These are phyloP conservation scores for Brasilioporus rufonigricans DNA, from an alignment of 768 basidiomycete species.

Conservation along the genomic window DNA sequence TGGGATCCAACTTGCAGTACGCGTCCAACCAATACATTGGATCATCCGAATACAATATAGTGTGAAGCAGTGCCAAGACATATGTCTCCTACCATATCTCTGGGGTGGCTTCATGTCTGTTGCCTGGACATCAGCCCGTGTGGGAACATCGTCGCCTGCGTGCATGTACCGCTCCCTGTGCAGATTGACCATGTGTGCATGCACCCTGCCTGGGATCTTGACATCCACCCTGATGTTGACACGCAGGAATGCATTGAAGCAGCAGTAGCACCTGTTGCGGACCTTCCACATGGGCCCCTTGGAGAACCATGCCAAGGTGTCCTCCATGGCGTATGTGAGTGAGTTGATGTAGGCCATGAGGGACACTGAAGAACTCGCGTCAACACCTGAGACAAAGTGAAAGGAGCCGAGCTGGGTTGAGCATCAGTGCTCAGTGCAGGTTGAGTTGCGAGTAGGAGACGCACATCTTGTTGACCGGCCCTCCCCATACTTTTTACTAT, in stretches of 20 bases:
- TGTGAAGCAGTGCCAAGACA: constrained; percentile 84
- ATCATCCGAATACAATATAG: constrained; percentile 96
- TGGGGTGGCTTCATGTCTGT: constrained; percentile 78
- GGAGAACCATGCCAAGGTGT: constrained; percentile 88
- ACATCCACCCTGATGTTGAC: constrained; percentile 97
- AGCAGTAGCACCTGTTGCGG: constrained; percentile 90
- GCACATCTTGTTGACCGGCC: constrained; percentile 81
- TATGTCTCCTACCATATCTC: constrained; percentile 98
- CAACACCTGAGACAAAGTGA: constrained; percentile 98
- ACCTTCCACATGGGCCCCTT: constrained; percentile 90
- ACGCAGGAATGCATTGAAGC: constrained; percentile 97
- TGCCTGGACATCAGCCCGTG: background rate
- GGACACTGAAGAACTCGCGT: constrained; percentile 96
- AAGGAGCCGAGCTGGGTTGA: constrained; percentile 85
- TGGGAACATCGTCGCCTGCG: too few species aligned
- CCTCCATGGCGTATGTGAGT: constrained; percentile 93
- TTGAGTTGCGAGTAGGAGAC: constrained; percentile 27
- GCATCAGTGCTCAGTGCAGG: background rate
- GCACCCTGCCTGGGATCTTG: constrained; percentile 96
- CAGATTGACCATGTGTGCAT: constrained; percentile 90
- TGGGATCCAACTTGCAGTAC: constrained; percentile 94
- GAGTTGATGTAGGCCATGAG: constrained; percentile 99
- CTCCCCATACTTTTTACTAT: constrained; percentile 89
- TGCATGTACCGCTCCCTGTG: constrained; percentile 83
- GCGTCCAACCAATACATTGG: constrained; percentile 87